Percentiles rank a stretch among this genome's conserved stretches.
Evolutionary conservation across 2,329 filamentous ascomycete genomes (phyloP).

Genomic region (Penicillium hesseltinei): DNA sequence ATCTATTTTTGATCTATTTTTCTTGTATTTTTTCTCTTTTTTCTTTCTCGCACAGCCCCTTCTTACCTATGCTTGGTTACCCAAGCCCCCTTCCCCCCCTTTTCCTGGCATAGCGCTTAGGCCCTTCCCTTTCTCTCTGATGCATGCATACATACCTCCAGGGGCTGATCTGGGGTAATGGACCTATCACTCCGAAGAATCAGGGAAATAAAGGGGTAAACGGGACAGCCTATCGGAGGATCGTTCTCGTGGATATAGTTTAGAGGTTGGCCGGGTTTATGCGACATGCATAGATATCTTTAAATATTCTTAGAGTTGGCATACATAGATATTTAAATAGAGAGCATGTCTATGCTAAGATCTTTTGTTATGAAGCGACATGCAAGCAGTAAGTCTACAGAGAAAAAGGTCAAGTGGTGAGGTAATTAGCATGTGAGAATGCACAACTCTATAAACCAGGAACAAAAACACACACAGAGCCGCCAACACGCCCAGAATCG

Average conservation of each 20-base stretch:
- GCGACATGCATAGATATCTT: neutral
- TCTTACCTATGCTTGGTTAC: neutral
- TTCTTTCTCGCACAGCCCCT: neutral
- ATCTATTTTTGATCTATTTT: neutral
- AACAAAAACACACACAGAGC: neutral
- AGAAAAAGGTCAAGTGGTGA: neutral
- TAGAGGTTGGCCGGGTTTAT: neutral
- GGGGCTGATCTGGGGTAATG: neutral
- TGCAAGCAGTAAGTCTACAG: neutral
- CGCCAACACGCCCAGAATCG: neutral
- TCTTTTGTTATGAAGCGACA: neutral
- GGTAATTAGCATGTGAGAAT: slow-evolving; percentile 11
- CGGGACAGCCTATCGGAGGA: neutral
- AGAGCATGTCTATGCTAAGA: no score
- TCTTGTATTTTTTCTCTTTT: neutral
- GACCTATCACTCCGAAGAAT: neutral
- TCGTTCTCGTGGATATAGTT: neutral
- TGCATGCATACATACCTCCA: neutral
- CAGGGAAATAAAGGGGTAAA: neutral
- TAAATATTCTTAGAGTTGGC: neutral
- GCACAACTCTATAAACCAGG: slow-evolving; percentile 2
- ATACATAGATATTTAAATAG: neutral
- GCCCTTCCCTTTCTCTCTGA: neutral
- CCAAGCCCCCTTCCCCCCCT: neutral
- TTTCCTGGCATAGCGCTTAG: neutral